Percentiles rank a stretch among this genome's conserved stretches.
Evolutionary conservation across 768 basidiomycete species (phyloP).

Genomic region (Xerocomellus intermedius): DNA sequence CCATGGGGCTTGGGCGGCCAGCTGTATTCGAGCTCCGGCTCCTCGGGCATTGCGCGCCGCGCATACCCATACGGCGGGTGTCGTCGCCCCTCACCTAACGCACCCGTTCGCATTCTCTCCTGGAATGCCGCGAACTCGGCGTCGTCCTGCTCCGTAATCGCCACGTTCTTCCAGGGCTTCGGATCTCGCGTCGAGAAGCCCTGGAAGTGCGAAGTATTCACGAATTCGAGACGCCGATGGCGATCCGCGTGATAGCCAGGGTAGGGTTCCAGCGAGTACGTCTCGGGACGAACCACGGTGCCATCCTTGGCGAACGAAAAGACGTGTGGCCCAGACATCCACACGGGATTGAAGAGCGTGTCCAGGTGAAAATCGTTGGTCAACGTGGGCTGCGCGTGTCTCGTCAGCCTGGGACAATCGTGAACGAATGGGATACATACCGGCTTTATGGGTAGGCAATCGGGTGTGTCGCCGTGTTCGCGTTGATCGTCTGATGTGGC

Average conservation of each 20-base stretch:
- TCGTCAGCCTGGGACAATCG: not conserved
- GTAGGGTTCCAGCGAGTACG: not conserved
- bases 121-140: constrained; percentile 4
- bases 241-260: not conserved
- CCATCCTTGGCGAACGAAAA: constrained; percentile 10
- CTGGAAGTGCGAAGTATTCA: not conserved
- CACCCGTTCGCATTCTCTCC: not conserved
- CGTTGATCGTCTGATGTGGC: not conserved
- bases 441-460: not conserved
- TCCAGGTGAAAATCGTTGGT: constrained; percentile 47
- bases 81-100: not conserved
- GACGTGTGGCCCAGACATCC: constrained; percentile 27
- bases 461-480: not conserved
- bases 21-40: too few species aligned
- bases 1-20: too few species aligned
- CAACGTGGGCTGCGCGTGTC: not conserved
- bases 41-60: too few species aligned
- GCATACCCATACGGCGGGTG: too few species aligned
- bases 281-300: constrained; percentile 8
- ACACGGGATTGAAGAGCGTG: constrained; percentile 40
- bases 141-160: constrained; percentile 15
- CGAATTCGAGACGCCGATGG: not conserved
- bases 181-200: not conserved
- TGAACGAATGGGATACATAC: not conserved
- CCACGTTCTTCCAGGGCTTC: constrained; percentile 23